Base-by-base conservation (phyloP, 2,329 filamentous ascomycete species). In the Bipolaris bicolor region DNA sequence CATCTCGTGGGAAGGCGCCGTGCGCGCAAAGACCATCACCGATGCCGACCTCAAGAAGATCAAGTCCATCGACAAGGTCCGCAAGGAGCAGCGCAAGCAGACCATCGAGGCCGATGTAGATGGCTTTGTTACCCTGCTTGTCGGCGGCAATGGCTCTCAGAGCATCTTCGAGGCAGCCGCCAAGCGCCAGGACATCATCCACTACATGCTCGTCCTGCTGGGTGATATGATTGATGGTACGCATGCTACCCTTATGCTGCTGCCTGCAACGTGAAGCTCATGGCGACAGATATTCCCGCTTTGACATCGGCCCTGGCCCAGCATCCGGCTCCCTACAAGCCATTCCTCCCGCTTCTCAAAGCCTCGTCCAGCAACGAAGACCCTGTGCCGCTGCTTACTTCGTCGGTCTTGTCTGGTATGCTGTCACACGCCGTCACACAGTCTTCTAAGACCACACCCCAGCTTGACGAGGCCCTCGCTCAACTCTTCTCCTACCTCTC, bases 1-100 rank as follows among this genome's bases (percentile, higher is more conserved):
- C 65, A 97, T 99, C 79, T 93, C 94, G 57, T 99, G 95, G 95
- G 94, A 98, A 79, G 94, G 94, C 71, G 93, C 94, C 71, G 92
- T 96, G 66, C 88, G 95, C 77, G 92, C 92, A 69, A 92, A 93
- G 77, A 95, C 92, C 73, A 90, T 99, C 79, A 96, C 91, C 57
- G 94, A 98, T 68, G 89, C 90, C 67, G 94, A 99, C 79, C 86
- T 97, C 69, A 91, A 90, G 82, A 94, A 93, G 84, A 97, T 99
- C 80, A 93, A 93, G 78, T 91, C 93, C 60, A 91, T 98, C 69
- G 95, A 98, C 78, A 98, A 97, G 80, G 91, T 95, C 66, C 90
- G 92, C 78, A 95, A 92, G 78, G 95, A 98, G 67, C 90, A 92
- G 79, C 87, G 93, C 73, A 89, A 89, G 75, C 26, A 20, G 20